Base-by-base conservation (phyloP, 176 grass and related monocot species). In the Juncus effusus region DNA sequence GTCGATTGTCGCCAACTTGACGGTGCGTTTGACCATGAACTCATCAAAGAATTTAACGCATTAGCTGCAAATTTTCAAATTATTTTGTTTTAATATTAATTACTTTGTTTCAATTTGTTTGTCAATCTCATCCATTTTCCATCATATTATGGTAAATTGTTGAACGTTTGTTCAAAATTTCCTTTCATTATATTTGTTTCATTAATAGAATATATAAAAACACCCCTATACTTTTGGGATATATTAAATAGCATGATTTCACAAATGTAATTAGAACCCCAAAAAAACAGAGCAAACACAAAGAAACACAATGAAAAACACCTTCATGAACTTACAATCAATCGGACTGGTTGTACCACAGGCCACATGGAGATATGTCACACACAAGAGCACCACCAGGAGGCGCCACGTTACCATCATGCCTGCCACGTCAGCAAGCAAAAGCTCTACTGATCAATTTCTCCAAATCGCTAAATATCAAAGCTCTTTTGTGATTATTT, bases 11-110 rank as follows among this genome's bases (percentile, higher is more conserved):
- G 53, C 93, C 93, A 97, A 63, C 59, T 92, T 79, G 79, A 80
- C 1, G 93, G 93, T 73, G 62, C 55, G 80, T 89, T 80, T 67
- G 77, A 56, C 93, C 93, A 97, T 15, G 79, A 61, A 38, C 59
- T 59, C 51, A 61, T 74, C 67, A 97, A 66, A 11, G 85, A 72
- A 64, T 83, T 75, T 40, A 97, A 83, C 10, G 82, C 63, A 4
- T 74, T 45, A 77, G 68, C 93, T 97, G 76, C 51, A 82, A 45
- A 64, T 56, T 73, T 69, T 76, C 7, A 72, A 16, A 58, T 28
- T 28, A 28, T 10, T 47, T 47, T 47, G 6, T 47, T 47, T 47
- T 2, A 47, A 47, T 5, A n/a, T n/a, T n/a, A 16, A 58, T 28
- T 28, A 28, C 5, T 47, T 47, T 47, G 6, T 47, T 47, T 47